Evolutionary conservation across 2,329 filamentous ascomycete species (phyloP), one percentile per base, ranked within the genome.

Genomic region (Hypocreales sp.): DNA sequence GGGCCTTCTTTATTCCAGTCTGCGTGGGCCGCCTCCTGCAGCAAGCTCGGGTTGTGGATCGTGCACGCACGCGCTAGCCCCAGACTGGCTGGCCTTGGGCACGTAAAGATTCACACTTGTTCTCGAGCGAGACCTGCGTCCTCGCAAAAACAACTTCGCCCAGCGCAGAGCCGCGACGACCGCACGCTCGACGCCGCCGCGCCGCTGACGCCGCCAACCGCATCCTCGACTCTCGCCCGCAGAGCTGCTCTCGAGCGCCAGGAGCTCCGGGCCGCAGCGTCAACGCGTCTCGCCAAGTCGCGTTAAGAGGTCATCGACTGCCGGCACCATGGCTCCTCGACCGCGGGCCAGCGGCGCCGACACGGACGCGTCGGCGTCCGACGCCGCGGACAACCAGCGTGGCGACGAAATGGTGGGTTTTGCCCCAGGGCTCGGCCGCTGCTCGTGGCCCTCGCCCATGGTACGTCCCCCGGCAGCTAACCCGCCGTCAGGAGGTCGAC

Each of bases 311-410:
- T 50, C 27, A 35, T 24, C 19, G 19, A 15, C 30, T 31, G 36
- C 37, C 35, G 32, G 45, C 46, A 51, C 41, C 41, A 72, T 68
- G 66, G 64, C 67, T 44, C 64, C 67, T 36, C 61, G 65, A 41
- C 58, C 62, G 36, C 58, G 58, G 48, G 56, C 55, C 44, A 58
- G 55, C 44, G 69, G 55, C 42, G 61, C 56, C 40, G 67, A 74
- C 37, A 60, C 60, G 20, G 68, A 73, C 59, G 66, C 67, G 53
- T 72, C 70, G 33, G 75, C 74, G 67, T 61, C 59, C 23, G 72
- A 76, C 47, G 65, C 60, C 29, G 64, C 64, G 15, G 64, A 64
- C 13, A 40, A 53, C 25, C 55, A 49, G 9, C 49, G 53, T 18
- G 47, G 33, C 25, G 58, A 67, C n/a, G 55, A 59, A 32, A 67